Percentiles rank a stretch among this genome's conserved stretches.
These are phyloP conservation scores for Hyaloscypha finlandica DNA, from an alignment of 495 filamentous ascomycete species.

Conservation along the genomic window DNA sequence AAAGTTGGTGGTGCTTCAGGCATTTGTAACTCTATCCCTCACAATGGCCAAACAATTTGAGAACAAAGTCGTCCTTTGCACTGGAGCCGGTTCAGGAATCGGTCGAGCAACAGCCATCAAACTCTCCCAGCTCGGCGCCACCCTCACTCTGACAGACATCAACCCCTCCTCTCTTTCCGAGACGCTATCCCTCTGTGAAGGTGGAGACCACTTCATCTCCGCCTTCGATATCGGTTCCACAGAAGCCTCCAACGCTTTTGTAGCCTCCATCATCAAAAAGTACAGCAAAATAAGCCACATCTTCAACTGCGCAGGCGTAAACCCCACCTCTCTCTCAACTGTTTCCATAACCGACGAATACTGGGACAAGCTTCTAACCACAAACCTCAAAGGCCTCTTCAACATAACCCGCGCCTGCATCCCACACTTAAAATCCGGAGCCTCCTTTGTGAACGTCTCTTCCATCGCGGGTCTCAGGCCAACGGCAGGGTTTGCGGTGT, in stretches of 20 bases:
- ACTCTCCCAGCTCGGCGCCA: slow-evolving; percentile 44
- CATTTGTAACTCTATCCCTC: background rate
- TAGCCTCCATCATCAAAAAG: slow-evolving; percentile 35
- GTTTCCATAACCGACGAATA: slow-evolving; percentile 21
- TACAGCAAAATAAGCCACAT: slow-evolving; percentile 44
- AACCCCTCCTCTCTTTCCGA: slow-evolving; percentile 35
- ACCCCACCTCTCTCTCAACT: slow-evolving; percentile 47
- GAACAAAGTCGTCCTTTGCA: slow-evolving; percentile 47
- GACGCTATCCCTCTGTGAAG: slow-evolving; percentile 11
- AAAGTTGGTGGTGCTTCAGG: background rate
- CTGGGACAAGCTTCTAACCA: slow-evolving; percentile 32
- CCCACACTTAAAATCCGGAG: slow-evolving; percentile 23
- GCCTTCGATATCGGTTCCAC: slow-evolving; percentile 42
- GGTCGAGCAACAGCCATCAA: slow-evolving; percentile 29
- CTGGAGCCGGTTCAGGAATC: slow-evolving; percentile 41
- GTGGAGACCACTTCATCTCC: slow-evolving; percentile 35
- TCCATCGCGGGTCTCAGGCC: slow-evolving; percentile 45
- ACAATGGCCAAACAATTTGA: slow-evolving; percentile 39
- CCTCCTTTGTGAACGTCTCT: slow-evolving; percentile 42
- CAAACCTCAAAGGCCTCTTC: slow-evolving; percentile 39
- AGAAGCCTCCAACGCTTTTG: slow-evolving; percentile 31
- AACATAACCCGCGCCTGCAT: slow-evolving; percentile 40
- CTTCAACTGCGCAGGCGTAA: slow-evolving; percentile 56
- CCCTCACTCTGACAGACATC: slow-evolving; percentile 48
- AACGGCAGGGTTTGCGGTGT: slow-evolving; percentile 42